Conservation (phyloP, 192 early-diverging fungal species). For the Coemansia sp. region DNA sequence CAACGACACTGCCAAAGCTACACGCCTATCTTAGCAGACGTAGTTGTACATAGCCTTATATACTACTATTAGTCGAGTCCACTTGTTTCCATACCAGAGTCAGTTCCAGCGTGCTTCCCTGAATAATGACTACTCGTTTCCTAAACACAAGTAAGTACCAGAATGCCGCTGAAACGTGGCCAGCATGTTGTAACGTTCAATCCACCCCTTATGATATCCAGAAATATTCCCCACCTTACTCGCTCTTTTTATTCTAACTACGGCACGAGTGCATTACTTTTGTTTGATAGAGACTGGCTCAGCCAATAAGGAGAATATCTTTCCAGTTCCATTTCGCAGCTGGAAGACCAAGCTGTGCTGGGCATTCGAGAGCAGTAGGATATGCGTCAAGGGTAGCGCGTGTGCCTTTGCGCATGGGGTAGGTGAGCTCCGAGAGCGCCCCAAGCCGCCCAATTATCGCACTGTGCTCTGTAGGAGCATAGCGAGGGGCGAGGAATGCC, state of each 20-base stretch:
- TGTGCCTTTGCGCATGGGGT: slow-evolving; percentile 46
- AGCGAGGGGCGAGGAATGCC: slow-evolving; percentile 7
- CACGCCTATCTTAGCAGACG: too few species aligned
- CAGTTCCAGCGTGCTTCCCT: not conserved
- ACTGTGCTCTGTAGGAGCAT: slow-evolving; percentile 36
- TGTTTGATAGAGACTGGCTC: not conserved
- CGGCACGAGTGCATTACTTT: not conserved
- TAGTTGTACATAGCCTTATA: too few species aligned
- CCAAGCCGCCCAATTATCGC: slow-evolving; percentile 29
- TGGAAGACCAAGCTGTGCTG: slow-evolving; percentile 46
- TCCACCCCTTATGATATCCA: not conserved
- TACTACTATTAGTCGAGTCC: too few species aligned
- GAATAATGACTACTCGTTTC: not conserved
- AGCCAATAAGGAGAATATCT: not conserved
- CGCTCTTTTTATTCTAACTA: too few species aligned
- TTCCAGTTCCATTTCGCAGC: not conserved
- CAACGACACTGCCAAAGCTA: too few species aligned
- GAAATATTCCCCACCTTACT: not conserved
- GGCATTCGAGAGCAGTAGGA: not conserved
- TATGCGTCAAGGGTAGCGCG: slow-evolving; percentile 21
- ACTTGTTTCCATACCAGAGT: too few species aligned
- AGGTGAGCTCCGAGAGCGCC: slow-evolving; percentile 24
- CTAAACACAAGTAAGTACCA: too few species aligned
- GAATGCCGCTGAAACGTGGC: too few species aligned
- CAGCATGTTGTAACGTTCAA: not conserved